Conservation (phyloP, 139 green algal genomes). For the Chlamydomonas urium region DNA sequence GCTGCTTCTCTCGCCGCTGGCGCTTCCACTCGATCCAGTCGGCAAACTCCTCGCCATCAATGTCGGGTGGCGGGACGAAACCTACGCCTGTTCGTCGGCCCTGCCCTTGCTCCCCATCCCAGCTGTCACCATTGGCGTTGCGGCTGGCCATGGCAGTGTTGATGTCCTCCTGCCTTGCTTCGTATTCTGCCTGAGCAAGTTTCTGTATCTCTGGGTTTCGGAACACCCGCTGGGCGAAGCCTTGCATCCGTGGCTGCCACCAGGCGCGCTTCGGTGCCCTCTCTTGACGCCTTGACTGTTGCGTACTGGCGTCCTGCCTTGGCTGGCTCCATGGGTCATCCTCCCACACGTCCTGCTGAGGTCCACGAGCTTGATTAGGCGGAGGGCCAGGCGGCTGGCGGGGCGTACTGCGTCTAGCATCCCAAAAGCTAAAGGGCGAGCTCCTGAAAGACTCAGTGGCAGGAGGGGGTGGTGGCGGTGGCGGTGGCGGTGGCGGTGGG, state of each 20-base stretch:
- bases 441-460: neutral
- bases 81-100: neutral
- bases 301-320: no score
- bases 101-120: neutral
- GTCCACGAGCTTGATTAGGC: neutral
- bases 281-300: no score
- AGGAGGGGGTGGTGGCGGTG: neutral
- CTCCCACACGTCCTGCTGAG: neutral
- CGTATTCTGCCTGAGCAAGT: neutral
- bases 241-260: neutral
- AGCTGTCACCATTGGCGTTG: neutral
- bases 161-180: conserved; percentile 4
- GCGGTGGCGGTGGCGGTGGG: neutral
- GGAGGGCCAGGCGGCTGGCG: neutral
- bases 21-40: neutral
- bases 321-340: neutral
- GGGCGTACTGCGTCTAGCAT: no score
- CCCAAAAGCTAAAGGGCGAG: neutral
- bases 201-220: neutral
- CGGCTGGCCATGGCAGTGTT: neutral
- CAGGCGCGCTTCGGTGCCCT: neutral
- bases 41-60: neutral
- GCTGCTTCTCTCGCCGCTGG: neutral
- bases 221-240: conserved; percentile 9
- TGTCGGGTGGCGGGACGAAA: neutral